phyloP scores from a whole-genome alignment of 2,329 filamentous ascomycete genomes.

The Pseudogymnoascus sp. region DNA sequence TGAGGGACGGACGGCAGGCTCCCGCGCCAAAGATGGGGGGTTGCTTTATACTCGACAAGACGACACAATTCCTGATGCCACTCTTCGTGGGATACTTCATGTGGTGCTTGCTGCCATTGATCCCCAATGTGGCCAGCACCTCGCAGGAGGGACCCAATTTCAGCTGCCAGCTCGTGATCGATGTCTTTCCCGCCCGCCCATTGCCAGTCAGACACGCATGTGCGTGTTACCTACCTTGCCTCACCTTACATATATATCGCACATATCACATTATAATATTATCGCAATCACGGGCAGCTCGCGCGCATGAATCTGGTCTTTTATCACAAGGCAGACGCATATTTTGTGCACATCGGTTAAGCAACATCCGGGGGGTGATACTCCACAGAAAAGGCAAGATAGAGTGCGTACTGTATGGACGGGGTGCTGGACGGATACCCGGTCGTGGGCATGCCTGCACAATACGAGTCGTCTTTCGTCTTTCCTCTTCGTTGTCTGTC shows the following conservation, averaged over 20 bases:
- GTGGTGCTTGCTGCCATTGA: neutral
- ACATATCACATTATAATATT: no score
- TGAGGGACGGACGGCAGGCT: neutral
- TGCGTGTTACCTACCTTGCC: no score
- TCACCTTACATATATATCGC: no score
- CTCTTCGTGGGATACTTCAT: neutral
- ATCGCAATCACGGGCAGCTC: no score
- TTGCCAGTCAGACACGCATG: neutral
- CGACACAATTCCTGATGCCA: neutral
- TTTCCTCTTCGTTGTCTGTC: no score
- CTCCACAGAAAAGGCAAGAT: no score
- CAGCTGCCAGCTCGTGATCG: neutral
- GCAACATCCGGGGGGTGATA: neutral
- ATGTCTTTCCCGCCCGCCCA: neutral
- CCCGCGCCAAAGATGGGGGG: neutral
- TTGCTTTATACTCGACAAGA: neutral
- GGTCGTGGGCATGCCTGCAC: no score
- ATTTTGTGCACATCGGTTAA: neutral
- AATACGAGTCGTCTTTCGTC: no score
- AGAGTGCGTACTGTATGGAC: no score
- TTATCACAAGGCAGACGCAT: neutral
- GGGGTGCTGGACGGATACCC: neutral
- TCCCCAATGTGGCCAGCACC: neutral
- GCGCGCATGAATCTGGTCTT: neutral
- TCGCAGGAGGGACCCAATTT: neutral